Evolutionary conservation across 371 early-diverging fungal genomes (phyloP).

Genomic region (Batkoa obscura): DNA sequence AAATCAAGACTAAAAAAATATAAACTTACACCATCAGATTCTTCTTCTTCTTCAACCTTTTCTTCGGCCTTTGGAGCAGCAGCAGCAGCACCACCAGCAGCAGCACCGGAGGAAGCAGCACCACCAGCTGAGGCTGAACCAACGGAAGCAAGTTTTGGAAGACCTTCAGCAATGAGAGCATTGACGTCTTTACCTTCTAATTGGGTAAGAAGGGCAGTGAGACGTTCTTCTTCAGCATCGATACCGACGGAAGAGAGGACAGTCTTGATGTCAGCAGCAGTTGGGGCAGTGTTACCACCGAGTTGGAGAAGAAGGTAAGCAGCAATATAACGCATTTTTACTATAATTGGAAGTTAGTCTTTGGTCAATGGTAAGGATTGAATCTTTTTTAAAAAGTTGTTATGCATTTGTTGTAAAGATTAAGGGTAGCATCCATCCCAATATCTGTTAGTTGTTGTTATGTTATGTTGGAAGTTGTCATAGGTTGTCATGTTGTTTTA

Average conservation of each 20-base stretch:
- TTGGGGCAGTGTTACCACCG: slow-evolving; percentile 73
- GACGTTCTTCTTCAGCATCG: slow-evolving; percentile 65
- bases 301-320: slow-evolving; percentile 89
- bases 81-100: slow-evolving; percentile 32
- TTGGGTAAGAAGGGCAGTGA: slow-evolving; percentile 54
- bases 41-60: slow-evolving; percentile 30
- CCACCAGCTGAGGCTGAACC: slow-evolving; percentile 71
- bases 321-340: slow-evolving; percentile 82
- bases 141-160: slow-evolving; percentile 80
- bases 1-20: background rate
- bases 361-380: too few relatives aligned
- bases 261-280: slow-evolving; percentile 58
- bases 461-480: too few relatives aligned
- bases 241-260: slow-evolving; percentile 85
- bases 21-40: slow-evolving; percentile 28
- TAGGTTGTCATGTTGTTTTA: background rate
- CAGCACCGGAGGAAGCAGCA: slow-evolving; percentile 21
- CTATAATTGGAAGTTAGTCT: background rate
- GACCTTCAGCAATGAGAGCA: slow-evolving; percentile 66
- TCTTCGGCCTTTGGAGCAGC: slow-evolving; percentile 17
- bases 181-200: slow-evolving; percentile 76
- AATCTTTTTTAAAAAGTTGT: too few relatives aligned
- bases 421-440: too few relatives aligned
- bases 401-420: too few relatives aligned
- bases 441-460: too few relatives aligned